Percentiles rank a stretch among this genome's conserved stretches.
phyloP scores from a whole-genome alignment of 352 stramenopile species.

The Phytophthora brassicae region DNA sequence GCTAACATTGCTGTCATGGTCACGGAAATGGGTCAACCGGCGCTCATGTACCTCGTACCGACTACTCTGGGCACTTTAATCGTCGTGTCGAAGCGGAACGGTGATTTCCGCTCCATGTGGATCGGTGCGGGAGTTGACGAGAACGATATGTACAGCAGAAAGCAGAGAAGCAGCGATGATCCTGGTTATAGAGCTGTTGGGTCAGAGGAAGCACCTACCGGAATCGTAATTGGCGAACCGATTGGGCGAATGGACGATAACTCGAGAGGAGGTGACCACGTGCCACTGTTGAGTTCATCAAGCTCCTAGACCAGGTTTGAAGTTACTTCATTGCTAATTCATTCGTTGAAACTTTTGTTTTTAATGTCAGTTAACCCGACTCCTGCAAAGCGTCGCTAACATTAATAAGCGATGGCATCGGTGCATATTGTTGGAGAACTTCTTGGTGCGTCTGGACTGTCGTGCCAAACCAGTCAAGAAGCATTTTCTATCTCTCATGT shows the following conservation, averaged over 20 bases:
- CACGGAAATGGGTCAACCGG: conserved; percentile 93
- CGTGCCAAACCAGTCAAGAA: conserved; percentile 14
- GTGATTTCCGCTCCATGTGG: conserved; percentile 76
- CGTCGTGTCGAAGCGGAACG: conserved; percentile 61
- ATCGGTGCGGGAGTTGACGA: conserved; percentile 30
- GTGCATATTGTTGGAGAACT: conserved; percentile 57
- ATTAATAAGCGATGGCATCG: conserved; percentile 30
- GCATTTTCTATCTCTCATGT: conserved; percentile 25
- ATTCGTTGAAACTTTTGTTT: conserved; percentile 9
- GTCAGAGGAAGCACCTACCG: conserved; percentile 9
- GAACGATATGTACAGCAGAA: conserved; percentile 18
- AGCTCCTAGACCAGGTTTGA: conserved; percentile 10
- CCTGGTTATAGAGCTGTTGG: conserved; percentile 27
- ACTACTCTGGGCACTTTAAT: conserved; percentile 87
- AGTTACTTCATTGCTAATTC: conserved; percentile 10
- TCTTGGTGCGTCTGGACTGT: conserved; percentile 42
- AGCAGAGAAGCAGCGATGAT: conserved; percentile 20
- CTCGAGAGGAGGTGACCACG: conserved; percentile 27
- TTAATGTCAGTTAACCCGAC: background rate
- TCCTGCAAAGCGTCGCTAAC: conserved; percentile 20
- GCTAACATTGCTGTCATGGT: conserved; percentile 94
- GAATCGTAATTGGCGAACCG: conserved; percentile 20
- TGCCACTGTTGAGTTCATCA: conserved; percentile 35
- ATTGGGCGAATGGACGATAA: conserved; percentile 28
- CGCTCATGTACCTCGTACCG: conserved; percentile 95